Evolutionary conservation across 805 yeast genomes (phyloP).

Genomic region (Tetrapisispora pingtungensis): DNA sequence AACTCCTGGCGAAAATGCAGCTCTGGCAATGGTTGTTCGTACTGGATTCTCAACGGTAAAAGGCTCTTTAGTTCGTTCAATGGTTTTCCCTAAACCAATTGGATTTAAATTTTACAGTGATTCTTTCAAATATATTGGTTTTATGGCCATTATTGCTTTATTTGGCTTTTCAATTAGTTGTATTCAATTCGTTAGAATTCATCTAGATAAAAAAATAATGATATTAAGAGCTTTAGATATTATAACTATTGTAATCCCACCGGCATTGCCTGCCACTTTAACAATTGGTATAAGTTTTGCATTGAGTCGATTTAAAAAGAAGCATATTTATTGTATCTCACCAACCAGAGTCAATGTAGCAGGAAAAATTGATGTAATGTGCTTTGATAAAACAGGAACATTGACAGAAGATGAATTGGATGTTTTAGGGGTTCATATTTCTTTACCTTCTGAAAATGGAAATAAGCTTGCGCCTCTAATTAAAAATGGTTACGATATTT

Average conservation of each 20-base stretch:
- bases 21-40: conserved; percentile 75
- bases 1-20: conserved; percentile 41
- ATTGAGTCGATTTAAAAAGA: conserved; percentile 56
- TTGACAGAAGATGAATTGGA: conserved; percentile 94
- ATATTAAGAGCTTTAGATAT: conserved; percentile 84
- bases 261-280: conserved; percentile 94
- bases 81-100: conserved; percentile 92
- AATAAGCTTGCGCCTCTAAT: conserved; percentile 23
- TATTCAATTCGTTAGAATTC: conserved; percentile 67
- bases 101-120: conserved; percentile 91
- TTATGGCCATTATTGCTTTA: conserved; percentile 78
- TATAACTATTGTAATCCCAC: conserved; percentile 95
- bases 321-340: conserved; percentile 75
- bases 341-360: conserved; percentile 95
- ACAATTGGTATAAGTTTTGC: conserved; percentile 97
- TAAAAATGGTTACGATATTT: conserved; percentile 14
- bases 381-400: conserved; percentile 97
- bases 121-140: conserved; percentile 91
- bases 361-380: conserved; percentile 80
- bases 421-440: conserved; percentile 54
- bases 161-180: conserved; percentile 81
- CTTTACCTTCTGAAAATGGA: conserved; percentile 13
- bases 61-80: conserved; percentile 86
- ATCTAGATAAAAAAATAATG: conserved; percentile 59
- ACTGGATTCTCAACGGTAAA: conserved; percentile 95